These are phyloP conservation scores for Collybia sp. DNA, from an alignment of 768 basidiomycete genomes.

Conservation along the genomic window DNA sequence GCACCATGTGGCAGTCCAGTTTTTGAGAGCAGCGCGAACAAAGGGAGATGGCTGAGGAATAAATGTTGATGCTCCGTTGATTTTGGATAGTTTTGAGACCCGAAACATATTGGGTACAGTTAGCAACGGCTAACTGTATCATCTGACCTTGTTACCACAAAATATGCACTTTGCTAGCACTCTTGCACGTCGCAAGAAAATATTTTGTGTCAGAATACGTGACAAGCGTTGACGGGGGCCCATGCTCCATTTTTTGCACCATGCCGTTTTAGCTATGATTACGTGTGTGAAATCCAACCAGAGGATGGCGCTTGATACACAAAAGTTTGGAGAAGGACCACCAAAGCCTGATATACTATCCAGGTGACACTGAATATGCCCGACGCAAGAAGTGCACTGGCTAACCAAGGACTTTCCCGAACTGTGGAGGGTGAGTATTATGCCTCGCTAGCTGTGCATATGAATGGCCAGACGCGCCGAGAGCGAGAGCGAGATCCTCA, in stretches of 20 bases:
- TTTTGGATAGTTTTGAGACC: conserved; percentile 94
- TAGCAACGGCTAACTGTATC: conserved; percentile 2
- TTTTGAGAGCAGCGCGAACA: conserved; percentile 74
- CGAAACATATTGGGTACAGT: conserved; percentile 19
- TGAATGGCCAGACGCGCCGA: conserved; percentile 5
- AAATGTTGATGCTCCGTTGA: conserved; percentile 63
- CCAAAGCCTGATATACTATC: conserved; percentile 52
- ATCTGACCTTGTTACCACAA: conserved; percentile 61
- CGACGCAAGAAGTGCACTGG: conserved; percentile 30
- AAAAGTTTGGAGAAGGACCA: conserved; percentile 70
- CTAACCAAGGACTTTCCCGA: conserved; percentile 24
- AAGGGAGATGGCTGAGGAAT: conserved; percentile 73
- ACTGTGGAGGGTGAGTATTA: conserved; percentile 12
- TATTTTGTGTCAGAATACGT: conserved; percentile 92
- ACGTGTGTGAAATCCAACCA: background rate
- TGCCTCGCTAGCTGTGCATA: background rate
- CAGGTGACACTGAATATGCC: conserved; percentile 52
- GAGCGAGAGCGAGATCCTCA: conserved; percentile 8
- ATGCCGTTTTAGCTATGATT: conserved; percentile 64
- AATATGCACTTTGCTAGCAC: conserved; percentile 87
- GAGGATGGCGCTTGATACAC: conserved; percentile 5
- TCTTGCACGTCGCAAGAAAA: conserved; percentile 79
- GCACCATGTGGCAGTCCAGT: conserved; percentile 78
- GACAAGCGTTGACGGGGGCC: conserved; percentile 93
- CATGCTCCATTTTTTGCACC: conserved; percentile 86